Evolutionary conservation across 805 yeast genomes (phyloP).

Genomic region (Teunomyces gatunensis): DNA sequence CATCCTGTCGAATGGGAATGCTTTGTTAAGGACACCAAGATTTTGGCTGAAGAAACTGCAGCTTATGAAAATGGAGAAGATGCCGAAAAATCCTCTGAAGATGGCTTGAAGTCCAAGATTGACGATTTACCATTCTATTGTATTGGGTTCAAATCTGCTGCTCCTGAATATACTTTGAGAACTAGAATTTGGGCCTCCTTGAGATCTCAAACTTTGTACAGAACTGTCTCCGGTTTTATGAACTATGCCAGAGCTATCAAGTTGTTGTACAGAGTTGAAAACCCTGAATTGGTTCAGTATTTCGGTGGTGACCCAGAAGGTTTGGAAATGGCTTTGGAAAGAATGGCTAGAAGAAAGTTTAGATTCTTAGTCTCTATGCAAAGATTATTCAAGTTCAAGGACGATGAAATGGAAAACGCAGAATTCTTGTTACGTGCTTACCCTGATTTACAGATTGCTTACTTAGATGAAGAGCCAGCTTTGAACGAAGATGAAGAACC

Average conservation of each 20-base stretch:
- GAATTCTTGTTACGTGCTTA: constrained; percentile 79
- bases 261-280: constrained; percentile 88
- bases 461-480: constrained; percentile 90
- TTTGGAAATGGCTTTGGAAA: constrained; percentile 87
- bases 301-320: constrained; percentile 99
- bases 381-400: constrained; percentile 66
- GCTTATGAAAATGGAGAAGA: constrained; percentile 61
- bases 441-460: constrained; percentile 87
- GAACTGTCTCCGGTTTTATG: constrained; percentile 98
- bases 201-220: constrained; percentile 92
- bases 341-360: constrained; percentile 83
- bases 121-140: constrained; percentile 93
- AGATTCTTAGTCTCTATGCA: constrained; percentile 84
- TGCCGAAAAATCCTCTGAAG: constrained; percentile 45
- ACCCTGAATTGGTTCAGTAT: constrained; percentile 94
- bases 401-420: constrained; percentile 75
- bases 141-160: constrained; percentile 96
- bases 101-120: constrained; percentile 74
- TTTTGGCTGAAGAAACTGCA: constrained; percentile 91
- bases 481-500: constrained; percentile 67
- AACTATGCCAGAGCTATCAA: constrained; percentile 96
- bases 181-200: constrained; percentile 98
- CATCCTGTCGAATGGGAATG: constrained; percentile 98
- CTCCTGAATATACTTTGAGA: constrained; percentile 93
- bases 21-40: constrained; percentile 93